Conservation (phyloP, 345 rosid genomes). For the Dipteronia dyeriana region DNA sequence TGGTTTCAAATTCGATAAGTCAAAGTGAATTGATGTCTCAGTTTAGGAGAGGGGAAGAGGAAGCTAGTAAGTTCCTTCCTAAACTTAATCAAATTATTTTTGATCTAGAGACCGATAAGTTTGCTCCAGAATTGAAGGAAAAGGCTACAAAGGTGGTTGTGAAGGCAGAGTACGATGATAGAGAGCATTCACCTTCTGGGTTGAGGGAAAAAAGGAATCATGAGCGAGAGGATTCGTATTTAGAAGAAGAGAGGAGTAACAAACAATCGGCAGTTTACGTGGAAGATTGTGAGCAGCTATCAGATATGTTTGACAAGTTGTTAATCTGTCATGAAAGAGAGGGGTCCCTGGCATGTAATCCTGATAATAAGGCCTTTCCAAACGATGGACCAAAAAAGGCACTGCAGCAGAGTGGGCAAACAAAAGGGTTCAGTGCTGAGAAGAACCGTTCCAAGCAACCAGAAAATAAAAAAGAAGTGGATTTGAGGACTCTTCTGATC, state of each 20-base stretch:
- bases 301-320: constrained; percentile 51
- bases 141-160: constrained; percentile 10
- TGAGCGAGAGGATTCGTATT: constrained; percentile 38
- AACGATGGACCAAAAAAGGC: constrained; percentile 18
- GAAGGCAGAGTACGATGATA: constrained; percentile 29
- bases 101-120: constrained; percentile 36
- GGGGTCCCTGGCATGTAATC: constrained; percentile 7
- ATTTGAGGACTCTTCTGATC: constrained; percentile 68
- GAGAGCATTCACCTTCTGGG: constrained; percentile 16
- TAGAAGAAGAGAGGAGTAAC: constrained; percentile 46
- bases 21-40: constrained; percentile 47
- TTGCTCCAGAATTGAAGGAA: constrained; percentile 18
- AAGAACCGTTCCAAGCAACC: constrained; percentile 46
- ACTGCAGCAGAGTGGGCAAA: constrained; percentile 29
- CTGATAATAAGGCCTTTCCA: constrained; percentile 25
- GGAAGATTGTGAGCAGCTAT: constrained; percentile 41
- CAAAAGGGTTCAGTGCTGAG: constrained; percentile 33
- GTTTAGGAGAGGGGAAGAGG: constrained; percentile 68
- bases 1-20: constrained; percentile 35
- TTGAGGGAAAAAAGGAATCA: constrained; percentile 44
- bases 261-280: constrained; percentile 42
- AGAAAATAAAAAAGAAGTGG: constrained; percentile 51
- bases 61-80: constrained; percentile 82
- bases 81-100: constrained; percentile 40
- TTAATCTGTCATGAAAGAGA: constrained; percentile 27